Evolutionary conservation across 495 filamentous ascomycete species (phyloP).

Genomic region (Xylaria sp.): DNA sequence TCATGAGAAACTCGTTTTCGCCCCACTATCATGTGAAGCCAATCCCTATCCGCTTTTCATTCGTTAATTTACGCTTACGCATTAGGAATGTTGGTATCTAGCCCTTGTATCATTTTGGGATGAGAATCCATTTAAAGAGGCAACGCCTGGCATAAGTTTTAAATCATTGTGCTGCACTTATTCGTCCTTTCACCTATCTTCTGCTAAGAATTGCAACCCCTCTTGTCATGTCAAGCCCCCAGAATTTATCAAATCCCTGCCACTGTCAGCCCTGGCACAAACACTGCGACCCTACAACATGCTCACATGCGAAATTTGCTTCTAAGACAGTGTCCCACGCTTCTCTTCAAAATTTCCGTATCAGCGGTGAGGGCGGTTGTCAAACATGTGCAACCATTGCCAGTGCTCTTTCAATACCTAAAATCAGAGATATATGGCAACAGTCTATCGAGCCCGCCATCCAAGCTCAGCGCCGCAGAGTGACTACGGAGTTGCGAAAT

Average conservation of each 20-base stretch:
- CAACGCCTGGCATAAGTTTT: background rate
- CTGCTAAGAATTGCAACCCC: background rate
- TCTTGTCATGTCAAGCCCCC: background rate
- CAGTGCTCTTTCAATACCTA: background rate
- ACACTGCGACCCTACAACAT: constrained; percentile 1
- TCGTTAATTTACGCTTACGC: no score
- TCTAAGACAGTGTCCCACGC: background rate
- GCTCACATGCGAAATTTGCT: background rate
- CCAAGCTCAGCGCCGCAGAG: background rate
- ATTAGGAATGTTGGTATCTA: no score
- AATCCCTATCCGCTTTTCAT: no score
- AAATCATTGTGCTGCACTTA: background rate
- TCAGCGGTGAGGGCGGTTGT: background rate
- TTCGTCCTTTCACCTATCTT: background rate
- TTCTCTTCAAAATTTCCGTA: background rate
- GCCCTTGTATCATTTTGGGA: no score
- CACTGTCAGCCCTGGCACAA: background rate
- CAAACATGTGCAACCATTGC: background rate
- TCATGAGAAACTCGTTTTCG: no score
- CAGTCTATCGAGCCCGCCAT: background rate
- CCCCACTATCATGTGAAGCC: no score
- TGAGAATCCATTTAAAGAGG: background rate
- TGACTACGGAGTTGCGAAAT: background rate
- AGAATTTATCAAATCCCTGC: background rate
- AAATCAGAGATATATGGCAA: background rate